Evolutionary conservation across 805 yeast species (phyloP), one percentile per base, ranked within the genome.

Genomic region (Brettanomyces bruxellensis): DNA sequence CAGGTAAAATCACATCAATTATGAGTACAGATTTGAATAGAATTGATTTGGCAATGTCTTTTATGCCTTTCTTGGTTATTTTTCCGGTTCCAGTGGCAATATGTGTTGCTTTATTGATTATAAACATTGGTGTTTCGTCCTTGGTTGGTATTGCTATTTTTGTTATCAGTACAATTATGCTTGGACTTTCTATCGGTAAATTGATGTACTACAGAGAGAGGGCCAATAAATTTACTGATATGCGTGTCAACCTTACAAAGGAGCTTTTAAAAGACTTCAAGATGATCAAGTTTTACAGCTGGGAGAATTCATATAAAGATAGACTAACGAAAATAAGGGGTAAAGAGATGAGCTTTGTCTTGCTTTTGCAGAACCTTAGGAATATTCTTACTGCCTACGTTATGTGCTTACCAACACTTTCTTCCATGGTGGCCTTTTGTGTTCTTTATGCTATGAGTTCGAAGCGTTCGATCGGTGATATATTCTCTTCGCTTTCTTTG

Each of bases 1-100:
- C 76, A 35, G 86, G 93, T 47, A 81, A 78, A 50, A 73, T 89
- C 47, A 86, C 91, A 35, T 79, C 88, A 11, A 65, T 88, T 58
- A 79, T 88, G 66, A 85, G 90, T 47, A 79, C 95, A 0, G 96
- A 89, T 61, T 67, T 88, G 39, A 73, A 87, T 32, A 77, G 95
- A 60, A 71, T 88, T 32, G 95, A 86, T 61, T 73, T 85, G 52
- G 86, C 89, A 7, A 59, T 81, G 35, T 81, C 79, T 1, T 81
- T 80, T 49, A 79, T 82, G 55, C 86, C 86, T 13, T 79, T 83
- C 54, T 56, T 81, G 34, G 61, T 82, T 51, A 68, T 79, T 1
- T 81, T 82, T 59, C 85, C 87, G 0, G 67, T 83, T 5, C 73
- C 86, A 0, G 65, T 86, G 44, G 69, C 71, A 5, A 76, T 84